Conservation (phyloP, 1,139 yeast genomes). For the Candida neerlandica region DNA sequence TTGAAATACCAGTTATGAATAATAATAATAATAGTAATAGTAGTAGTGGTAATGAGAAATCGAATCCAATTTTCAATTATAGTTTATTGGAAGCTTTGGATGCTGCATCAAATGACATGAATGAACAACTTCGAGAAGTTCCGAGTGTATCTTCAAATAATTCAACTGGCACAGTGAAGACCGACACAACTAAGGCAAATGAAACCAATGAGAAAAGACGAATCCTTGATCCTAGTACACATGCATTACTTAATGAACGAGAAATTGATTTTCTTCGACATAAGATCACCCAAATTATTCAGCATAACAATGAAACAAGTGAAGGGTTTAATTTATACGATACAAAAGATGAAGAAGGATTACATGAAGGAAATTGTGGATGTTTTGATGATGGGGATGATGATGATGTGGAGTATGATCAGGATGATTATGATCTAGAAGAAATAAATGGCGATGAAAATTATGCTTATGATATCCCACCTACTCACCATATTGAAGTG, state of each 20-base stretch:
- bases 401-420: slow-evolving; percentile 20
- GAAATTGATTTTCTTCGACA: slow-evolving; percentile 38
- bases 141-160: not conserved
- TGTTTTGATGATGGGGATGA: slow-evolving; percentile 21
- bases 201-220: not conserved
- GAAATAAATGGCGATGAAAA: slow-evolving; percentile 30
- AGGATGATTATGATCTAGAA: slow-evolving; percentile 43
- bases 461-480: slow-evolving; percentile 17
- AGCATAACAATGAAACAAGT: slow-evolving; percentile 12
- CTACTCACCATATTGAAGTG: slow-evolving; percentile 46
- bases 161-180: slow-evolving; percentile 2
- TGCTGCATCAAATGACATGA: slow-evolving; percentile 22
- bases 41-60: slow-evolving; percentile 3
- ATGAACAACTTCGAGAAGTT: slow-evolving; percentile 10
- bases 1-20: slow-evolving; percentile 5
- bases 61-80: slow-evolving; percentile 32
- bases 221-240: slow-evolving; percentile 12
- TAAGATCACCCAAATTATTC: slow-evolving; percentile 30
- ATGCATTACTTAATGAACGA: slow-evolving; percentile 28
- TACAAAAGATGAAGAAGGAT: slow-evolving; percentile 45
- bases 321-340: slow-evolving; percentile 44
- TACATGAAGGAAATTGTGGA: slow-evolving; percentile 31
- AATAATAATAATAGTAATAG: no score
- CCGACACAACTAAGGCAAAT: slow-evolving; percentile 2
- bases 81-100: slow-evolving; percentile 37